Evolutionary conservation across 148 eudicot species (phyloP), one percentile per base, ranked within the genome.

Genomic region (Rhododendron ferrugineum): DNA sequence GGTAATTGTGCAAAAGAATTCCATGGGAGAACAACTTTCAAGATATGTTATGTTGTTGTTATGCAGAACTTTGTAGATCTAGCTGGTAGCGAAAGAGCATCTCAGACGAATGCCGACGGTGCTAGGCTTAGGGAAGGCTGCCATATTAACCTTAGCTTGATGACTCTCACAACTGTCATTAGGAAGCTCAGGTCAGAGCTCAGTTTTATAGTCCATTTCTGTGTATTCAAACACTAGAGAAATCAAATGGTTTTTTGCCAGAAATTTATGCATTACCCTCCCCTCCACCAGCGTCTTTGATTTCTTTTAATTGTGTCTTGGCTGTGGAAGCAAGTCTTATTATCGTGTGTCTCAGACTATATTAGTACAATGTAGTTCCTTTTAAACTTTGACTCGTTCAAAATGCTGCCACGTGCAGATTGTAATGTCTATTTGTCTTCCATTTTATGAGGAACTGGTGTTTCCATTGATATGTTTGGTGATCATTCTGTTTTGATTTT

Each of bases 81-180:
- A 88, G 99, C 99, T 49, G 99, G 99, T 49, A 97, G 99, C 89
- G 99, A 97, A 83, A 92, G 98, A 85, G 98, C 98, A 79, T 91
- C 99, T 68, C 99, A 95, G 86, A 94, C 99, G 74, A 92, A 94
- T 86, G 92, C 96, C 37, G 99, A 95, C 70, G 99, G 99, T 49
- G 94, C 93, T 78, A 92, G 99, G 91, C 95, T 97, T 3, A 92
- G 96, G 87, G 99, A 97, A 91, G 99, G 99, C 64, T 95, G 98
- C 70, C 99, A 97, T 89, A 97, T 97, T 46, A 97, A 97, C 84
- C 96, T 94, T 44, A 97, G 99, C 86, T 86, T 97, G 86, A 94
- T 97, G 98, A 97, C 99, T 74, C 95, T 97, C 28, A 95, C 98
- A 75, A 97, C 98, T 73, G 99, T 97, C 28, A 97, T 97, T 72